phyloP scores from a whole-genome alignment of 2,329 filamentous ascomycete species.

The Calonectria pteridis region DNA sequence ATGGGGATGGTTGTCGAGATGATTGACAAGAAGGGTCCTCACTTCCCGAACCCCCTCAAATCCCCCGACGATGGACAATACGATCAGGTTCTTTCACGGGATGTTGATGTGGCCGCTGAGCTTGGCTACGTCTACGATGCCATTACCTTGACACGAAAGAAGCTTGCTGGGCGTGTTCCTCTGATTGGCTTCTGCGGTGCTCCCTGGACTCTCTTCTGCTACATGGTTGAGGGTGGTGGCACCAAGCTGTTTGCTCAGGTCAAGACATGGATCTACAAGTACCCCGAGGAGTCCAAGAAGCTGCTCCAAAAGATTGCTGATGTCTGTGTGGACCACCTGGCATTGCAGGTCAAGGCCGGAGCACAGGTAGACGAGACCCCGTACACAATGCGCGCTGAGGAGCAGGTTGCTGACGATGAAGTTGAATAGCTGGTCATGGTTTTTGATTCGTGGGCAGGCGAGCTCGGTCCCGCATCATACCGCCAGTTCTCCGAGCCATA shows the following conservation, averaged over 20 bases:
- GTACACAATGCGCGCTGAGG: not conserved
- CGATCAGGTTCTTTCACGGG: slow-evolving; percentile 76
- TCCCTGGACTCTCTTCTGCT: slow-evolving; percentile 96
- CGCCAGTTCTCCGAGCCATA: slow-evolving; percentile 89
- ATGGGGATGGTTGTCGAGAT: slow-evolving; percentile 99
- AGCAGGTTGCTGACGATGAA: not conserved
- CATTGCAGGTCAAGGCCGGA: slow-evolving; percentile 90
- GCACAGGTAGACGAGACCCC: slow-evolving; percentile 74
- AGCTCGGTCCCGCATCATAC: slow-evolving; percentile 88
- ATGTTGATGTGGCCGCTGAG: slow-evolving; percentile 87
- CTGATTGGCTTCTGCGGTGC: slow-evolving; percentile 97
- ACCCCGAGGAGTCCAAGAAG: slow-evolving; percentile 82
- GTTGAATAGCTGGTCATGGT: slow-evolving; percentile 82
- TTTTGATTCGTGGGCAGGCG: slow-evolving; percentile 98
- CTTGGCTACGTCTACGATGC: slow-evolving; percentile 96
- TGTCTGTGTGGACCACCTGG: slow-evolving; percentile 94
- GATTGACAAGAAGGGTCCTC: slow-evolving; percentile 96
- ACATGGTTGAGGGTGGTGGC: slow-evolving; percentile 98
- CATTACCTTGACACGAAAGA: slow-evolving; percentile 90
- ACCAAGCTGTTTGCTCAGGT: slow-evolving; percentile 94
- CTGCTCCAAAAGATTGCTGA: slow-evolving; percentile 93
- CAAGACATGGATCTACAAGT: slow-evolving; percentile 97
- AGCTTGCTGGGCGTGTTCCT: slow-evolving; percentile 88
- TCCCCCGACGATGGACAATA: slow-evolving; percentile 88
- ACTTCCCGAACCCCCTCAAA: slow-evolving; percentile 88